Conservation (phyloP, 2,329 filamentous ascomycete genomes). For the Aspergillus floridensis region DNA sequence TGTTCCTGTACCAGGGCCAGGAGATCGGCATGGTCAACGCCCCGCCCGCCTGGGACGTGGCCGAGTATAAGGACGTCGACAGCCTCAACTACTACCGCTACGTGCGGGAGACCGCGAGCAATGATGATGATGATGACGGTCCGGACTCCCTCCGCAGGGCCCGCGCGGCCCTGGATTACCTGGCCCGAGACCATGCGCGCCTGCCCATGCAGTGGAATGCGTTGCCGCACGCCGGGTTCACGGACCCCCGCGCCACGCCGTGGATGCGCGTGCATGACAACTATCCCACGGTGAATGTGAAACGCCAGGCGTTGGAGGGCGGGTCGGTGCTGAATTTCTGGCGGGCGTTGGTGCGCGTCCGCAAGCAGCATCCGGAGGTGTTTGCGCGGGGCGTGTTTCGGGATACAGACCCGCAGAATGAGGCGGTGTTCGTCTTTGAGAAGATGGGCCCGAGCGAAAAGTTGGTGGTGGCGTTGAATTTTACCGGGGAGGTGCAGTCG, state of each 20-base stretch:
- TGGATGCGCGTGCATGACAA: constrained; percentile 68
- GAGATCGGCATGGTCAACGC: constrained; percentile 67
- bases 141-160: background rate
- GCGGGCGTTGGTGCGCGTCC: constrained; percentile 53
- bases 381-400: constrained; percentile 36
- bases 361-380: constrained; percentile 60
- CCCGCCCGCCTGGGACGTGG: constrained; percentile 57
- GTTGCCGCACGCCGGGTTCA: constrained; percentile 63
- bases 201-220: constrained; percentile 69
- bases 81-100: constrained; percentile 55
- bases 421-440: constrained; percentile 59
- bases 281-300: constrained; percentile 46
- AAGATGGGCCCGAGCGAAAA: constrained; percentile 6
- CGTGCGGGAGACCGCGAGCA: constrained; percentile 22
- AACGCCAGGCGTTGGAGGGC: constrained; percentile 48
- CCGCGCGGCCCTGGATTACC: constrained; percentile 51
- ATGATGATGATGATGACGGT: constrained; percentile 15
- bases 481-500: constrained; percentile 9
- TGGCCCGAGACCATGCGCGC: constrained; percentile 66
- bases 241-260: constrained; percentile 49
- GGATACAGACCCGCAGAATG: background rate
- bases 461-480: constrained; percentile 18
- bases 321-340: constrained; percentile 59
- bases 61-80: constrained; percentile 69
- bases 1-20: constrained; percentile 67